Percentiles rank a stretch among this genome's conserved stretches.
These are phyloP conservation scores for Cercospora zeina DNA, from an alignment of 2,329 filamentous ascomycete genomes.

Conservation along the genomic window DNA sequence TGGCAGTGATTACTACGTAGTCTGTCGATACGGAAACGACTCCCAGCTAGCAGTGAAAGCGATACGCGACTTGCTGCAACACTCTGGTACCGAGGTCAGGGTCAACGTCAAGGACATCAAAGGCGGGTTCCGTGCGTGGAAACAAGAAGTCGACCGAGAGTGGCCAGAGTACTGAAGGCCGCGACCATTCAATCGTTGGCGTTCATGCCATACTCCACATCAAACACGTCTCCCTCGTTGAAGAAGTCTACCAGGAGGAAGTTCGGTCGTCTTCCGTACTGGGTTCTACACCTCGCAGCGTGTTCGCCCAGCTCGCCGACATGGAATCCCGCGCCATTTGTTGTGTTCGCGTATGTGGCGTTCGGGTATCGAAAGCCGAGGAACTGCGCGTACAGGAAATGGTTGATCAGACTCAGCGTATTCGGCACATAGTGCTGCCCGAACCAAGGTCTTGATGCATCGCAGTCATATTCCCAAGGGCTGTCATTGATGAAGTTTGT, in stretches of 20 bases:
- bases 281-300: slow-evolving; percentile 42
- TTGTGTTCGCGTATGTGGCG: slow-evolving; percentile 43
- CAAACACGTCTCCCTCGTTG: slow-evolving; percentile 35
- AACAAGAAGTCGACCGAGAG: slow-evolving; percentile 61
- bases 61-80: slow-evolving; percentile 57
- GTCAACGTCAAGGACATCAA: slow-evolving; percentile 69
- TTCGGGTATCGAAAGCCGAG: slow-evolving; percentile 48
- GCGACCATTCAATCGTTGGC: slow-evolving; percentile 29
- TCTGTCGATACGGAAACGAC: slow-evolving; percentile 76
- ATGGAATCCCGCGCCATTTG: slow-evolving; percentile 46
- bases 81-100: slow-evolving; percentile 43
- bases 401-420: slow-evolving; percentile 51
- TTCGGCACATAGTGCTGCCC: slow-evolving; percentile 42
- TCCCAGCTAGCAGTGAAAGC: slow-evolving; percentile 69
- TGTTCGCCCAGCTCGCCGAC: slow-evolving; percentile 49
- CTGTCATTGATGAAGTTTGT: slow-evolving; percentile 45
- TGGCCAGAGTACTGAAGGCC: slow-evolving; percentile 59
- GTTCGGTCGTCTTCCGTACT: slow-evolving; percentile 45
- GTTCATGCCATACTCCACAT: slow-evolving; percentile 36
- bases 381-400: slow-evolving; percentile 50
- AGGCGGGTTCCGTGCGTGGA: slow-evolving; percentile 74
- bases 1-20: slow-evolving; percentile 53
- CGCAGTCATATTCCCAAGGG: slow-evolving; percentile 41
- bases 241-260: slow-evolving; percentile 47
- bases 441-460: slow-evolving; percentile 46